Conservation (phyloP, 1,139 yeast species). For the Arxiozyma slooffiae region DNA sequence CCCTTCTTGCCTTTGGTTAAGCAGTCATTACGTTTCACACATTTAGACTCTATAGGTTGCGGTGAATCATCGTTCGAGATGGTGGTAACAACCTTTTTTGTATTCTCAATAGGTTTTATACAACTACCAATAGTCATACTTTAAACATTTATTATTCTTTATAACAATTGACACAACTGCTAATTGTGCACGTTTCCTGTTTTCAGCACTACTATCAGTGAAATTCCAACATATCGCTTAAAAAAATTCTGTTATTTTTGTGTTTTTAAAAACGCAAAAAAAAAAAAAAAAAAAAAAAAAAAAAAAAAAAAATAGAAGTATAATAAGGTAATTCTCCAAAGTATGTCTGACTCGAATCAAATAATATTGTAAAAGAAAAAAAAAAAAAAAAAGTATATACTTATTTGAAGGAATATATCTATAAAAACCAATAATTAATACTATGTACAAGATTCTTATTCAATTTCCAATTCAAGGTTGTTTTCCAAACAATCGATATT, state of each 20-base stretch:
- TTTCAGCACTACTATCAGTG: too few species aligned
- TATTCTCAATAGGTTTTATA: background rate
- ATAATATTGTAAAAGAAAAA: too few species aligned
- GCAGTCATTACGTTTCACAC: background rate
- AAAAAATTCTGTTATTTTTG: too few species aligned
- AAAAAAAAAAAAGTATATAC: too few species aligned
- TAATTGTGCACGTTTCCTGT: too few species aligned
- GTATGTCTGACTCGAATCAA: too few species aligned
- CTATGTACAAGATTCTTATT: slow-evolving; percentile 1
- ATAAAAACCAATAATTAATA: background rate
- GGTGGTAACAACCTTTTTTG: background rate
- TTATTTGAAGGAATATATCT: background rate
- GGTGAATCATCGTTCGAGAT: background rate
- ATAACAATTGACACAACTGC: too few species aligned
- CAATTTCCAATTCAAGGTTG: slow-evolving; percentile 21
- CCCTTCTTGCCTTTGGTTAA: slow-evolving; percentile 11
- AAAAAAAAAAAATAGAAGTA: too few species aligned
- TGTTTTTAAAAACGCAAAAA: too few species aligned
- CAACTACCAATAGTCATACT: background rate
- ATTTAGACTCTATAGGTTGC: background rate
- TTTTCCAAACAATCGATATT: slow-evolving; percentile 37
- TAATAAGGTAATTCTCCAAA: too few species aligned
- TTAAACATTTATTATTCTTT: background rate
- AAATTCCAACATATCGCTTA: background rate
- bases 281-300: too few species aligned